phyloP scores from a whole-genome alignment of 164 flowering plant species.

The Chimonanthus salicifolius region DNA sequence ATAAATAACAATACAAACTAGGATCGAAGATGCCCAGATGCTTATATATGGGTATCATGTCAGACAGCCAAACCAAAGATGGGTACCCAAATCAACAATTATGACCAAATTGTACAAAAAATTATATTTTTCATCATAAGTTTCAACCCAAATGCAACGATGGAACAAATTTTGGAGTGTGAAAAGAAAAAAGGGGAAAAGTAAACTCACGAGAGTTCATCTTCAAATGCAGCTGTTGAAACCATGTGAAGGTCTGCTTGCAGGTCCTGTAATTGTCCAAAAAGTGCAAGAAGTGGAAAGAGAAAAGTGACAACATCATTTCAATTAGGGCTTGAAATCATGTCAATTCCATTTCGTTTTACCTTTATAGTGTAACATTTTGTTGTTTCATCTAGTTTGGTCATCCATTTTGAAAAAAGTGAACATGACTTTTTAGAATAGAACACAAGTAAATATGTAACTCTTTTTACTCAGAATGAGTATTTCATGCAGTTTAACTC shows the following conservation, averaged over 20 bases:
- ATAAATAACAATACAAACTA: not conserved
- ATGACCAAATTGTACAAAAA: too few species aligned
- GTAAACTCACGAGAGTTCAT: slow-evolving; percentile 46
- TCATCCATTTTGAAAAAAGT: too few species aligned
- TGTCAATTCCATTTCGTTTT: too few species aligned
- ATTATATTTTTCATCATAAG: too few species aligned
- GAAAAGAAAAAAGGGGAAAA: not conserved
- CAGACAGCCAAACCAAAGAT: not conserved
- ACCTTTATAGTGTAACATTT: too few species aligned
- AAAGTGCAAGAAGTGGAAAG: not conserved
- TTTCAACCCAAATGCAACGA: not conserved
- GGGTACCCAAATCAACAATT: not conserved
- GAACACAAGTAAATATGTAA: not conserved
- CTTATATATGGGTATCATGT: too few species aligned
- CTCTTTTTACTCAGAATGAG: not conserved
- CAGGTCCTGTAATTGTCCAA: slow-evolving; percentile 30
- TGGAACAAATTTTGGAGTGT: not conserved
- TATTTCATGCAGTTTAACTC: not conserved
- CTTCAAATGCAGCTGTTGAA: slow-evolving; percentile 18
- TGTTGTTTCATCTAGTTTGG: too few species aligned
- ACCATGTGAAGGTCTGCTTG: slow-evolving; percentile 30
- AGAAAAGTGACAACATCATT: not conserved
- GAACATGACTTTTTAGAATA: too few species aligned
- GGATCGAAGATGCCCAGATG: not conserved
- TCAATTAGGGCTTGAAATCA: not conserved